These are phyloP conservation scores for Salisapilia sapeloensis DNA, from an alignment of 352 stramenopile species.

Conservation along the genomic window DNA sequence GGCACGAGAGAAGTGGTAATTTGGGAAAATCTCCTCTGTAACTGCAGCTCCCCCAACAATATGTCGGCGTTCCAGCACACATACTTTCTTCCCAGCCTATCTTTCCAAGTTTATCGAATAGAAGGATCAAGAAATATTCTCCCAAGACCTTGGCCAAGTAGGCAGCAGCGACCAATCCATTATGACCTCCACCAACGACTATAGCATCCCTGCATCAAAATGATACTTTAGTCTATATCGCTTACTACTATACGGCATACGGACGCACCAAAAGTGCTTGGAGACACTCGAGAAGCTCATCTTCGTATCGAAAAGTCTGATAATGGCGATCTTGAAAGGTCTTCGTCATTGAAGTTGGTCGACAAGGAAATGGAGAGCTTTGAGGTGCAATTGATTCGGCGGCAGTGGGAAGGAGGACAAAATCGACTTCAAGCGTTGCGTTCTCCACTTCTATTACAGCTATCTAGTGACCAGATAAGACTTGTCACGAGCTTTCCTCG, in stretches of 20 bases:
- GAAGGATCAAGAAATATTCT: not conserved
- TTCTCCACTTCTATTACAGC: too few species aligned
- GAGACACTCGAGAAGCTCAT: constrained; percentile 1
- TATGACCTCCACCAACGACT: constrained; percentile 79
- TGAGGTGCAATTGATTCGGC: too few species aligned
- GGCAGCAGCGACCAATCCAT: constrained; percentile 75
- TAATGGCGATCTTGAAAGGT: too few species aligned
- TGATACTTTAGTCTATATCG: not conserved
- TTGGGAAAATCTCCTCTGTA: constrained; percentile 82
- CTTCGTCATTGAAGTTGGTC: too few species aligned
- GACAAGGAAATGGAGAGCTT: too few species aligned
- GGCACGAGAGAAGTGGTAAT: constrained; percentile 82
- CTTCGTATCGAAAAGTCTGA: too few species aligned
- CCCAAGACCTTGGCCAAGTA: constrained; percentile 69
- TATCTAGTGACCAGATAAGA: too few species aligned
- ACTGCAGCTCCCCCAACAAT: constrained; percentile 79
- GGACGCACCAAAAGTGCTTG: too few species aligned
- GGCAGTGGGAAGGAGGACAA: too few species aligned
- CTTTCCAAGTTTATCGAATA: not conserved
- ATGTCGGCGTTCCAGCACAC: constrained; percentile 77
- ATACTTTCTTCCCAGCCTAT: constrained; percentile 68
- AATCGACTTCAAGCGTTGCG: too few species aligned
- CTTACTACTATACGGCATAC: not conserved
- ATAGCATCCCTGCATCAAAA: constrained; percentile 49
- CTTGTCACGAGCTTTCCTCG: too few species aligned